These are phyloP conservation scores for Kwoniella sp. DNA, from an alignment of 768 basidiomycete genomes.

Conservation along the genomic window DNA sequence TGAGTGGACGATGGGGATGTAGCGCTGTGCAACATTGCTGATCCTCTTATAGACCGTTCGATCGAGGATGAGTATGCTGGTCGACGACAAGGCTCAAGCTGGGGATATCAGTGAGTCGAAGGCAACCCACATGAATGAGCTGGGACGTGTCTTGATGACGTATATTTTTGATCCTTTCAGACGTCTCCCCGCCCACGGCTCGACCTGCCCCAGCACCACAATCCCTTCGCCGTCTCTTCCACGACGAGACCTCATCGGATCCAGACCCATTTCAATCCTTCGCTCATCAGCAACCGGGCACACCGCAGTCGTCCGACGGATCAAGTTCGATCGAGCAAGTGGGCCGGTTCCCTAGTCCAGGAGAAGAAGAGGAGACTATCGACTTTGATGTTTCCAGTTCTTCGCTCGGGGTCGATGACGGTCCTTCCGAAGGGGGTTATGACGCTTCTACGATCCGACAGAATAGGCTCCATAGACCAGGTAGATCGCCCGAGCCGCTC, in stretches of 20 bases:
- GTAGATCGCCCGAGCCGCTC: conserved; percentile 4
- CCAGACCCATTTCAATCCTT: conserved; percentile 48
- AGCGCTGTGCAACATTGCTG: conserved; percentile 6
- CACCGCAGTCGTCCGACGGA: conserved; percentile 41
- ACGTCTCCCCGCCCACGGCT: conserved; percentile 34
- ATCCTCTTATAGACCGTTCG: conserved; percentile 45
- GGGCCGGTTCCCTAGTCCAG: conserved; percentile 33
- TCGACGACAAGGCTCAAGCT: conserved; percentile 32
- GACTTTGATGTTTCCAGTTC: neutral
- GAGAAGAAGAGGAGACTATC: conserved; percentile 23
- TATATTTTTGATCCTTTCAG: too few species aligned
- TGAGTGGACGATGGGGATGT: conserved; percentile 26
- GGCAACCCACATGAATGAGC: neutral
- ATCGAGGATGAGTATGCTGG: conserved; percentile 50
- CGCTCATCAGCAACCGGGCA: conserved; percentile 42
- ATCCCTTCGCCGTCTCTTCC: conserved; percentile 78
- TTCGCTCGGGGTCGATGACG: neutral
- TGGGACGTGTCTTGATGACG: too few species aligned
- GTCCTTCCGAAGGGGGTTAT: neutral
- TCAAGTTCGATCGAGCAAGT: conserved; percentile 33
- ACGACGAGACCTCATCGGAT: conserved; percentile 55
- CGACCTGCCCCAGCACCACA: conserved; percentile 74
- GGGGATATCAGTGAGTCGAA: conserved; percentile 22
- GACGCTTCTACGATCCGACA: conserved; percentile 33
- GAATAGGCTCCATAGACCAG: neutral